Conservation (phyloP, 495 filamentous ascomycete species). For the Hypoxylon lienhwacheense region DNA sequence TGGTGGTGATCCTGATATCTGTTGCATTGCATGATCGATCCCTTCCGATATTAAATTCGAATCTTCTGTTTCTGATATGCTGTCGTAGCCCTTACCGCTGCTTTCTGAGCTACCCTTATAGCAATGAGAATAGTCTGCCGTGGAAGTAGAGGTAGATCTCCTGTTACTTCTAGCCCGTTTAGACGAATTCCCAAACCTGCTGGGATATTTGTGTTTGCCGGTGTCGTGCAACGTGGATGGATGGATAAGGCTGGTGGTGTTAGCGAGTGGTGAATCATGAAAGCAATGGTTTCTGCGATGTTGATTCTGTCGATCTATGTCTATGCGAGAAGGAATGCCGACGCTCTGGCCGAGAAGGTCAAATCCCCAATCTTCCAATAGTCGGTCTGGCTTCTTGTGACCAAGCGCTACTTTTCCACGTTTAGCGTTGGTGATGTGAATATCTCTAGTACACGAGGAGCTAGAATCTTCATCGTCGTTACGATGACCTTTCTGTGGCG, state of each 20-base stretch:
- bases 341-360: slow-evolving; percentile 23
- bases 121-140: background rate
- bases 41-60: background rate
- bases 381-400: slow-evolving; percentile 25
- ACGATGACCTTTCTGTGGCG: background rate
- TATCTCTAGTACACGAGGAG: slow-evolving; percentile 5
- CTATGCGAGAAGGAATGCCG: slow-evolving; percentile 25
- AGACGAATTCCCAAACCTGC: background rate
- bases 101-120: background rate
- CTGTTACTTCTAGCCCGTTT: background rate
- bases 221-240: background rate
- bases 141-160: slow-evolving; percentile 1
- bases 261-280: background rate
- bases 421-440: slow-evolving; percentile 30
- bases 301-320: slow-evolving; percentile 13
- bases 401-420: slow-evolving; percentile 26
- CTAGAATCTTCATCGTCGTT: slow-evolving; percentile 6
- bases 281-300: slow-evolving; percentile 1
- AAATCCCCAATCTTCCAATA: slow-evolving; percentile 21
- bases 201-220: background rate
- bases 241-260: background rate
- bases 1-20: background rate
- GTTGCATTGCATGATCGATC: background rate
- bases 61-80: background rate
- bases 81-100: background rate